Percentiles rank a stretch among this genome's conserved stretches.
Conservation (phyloP, 1,139 yeast species). For the Suhomyces wounanorum region DNA sequence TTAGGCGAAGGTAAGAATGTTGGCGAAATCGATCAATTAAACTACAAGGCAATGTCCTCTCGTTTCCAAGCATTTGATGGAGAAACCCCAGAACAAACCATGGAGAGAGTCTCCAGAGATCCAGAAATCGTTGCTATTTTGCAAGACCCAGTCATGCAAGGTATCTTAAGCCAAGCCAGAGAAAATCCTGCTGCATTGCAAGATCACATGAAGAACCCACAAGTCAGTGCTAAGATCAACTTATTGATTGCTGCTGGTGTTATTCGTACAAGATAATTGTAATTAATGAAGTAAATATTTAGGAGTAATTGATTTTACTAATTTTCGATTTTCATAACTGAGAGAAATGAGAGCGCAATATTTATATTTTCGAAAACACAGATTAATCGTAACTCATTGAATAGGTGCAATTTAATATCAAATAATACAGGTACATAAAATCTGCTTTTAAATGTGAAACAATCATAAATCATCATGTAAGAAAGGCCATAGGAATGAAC, state of each 20-base stretch:
- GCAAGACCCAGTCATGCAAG: slow-evolving; percentile 97
- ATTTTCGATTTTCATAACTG: too few species aligned
- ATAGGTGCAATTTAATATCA: neutral
- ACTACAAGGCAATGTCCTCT: slow-evolving; percentile 72
- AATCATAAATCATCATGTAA: neutral
- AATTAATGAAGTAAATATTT: neutral
- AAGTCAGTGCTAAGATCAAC: slow-evolving; percentile 83
- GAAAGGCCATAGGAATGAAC: neutral
- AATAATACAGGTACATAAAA: neutral
- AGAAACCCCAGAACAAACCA: slow-evolving; percentile 93
- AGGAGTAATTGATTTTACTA: neutral
- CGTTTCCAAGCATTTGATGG: slow-evolving; percentile 83
- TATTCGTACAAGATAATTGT: slow-evolving; percentile 76
- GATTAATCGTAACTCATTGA: neutral
- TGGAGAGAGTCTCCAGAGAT: slow-evolving; percentile 87
- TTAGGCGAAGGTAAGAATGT: slow-evolving; percentile 56
- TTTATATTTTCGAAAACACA: neutral
- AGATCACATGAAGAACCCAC: slow-evolving; percentile 98
- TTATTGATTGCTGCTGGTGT: slow-evolving; percentile 95
- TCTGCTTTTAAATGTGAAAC: neutral
- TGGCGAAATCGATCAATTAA: slow-evolving; percentile 80
- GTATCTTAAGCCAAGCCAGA: slow-evolving; percentile 90
- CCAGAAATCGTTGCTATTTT: slow-evolving; percentile 90
- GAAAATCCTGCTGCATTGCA: slow-evolving; percentile 95
- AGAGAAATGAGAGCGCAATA: neutral